These are phyloP conservation scores for Saturnispora sanitii DNA, from an alignment of 805 yeast genomes.

Conservation along the genomic window DNA sequence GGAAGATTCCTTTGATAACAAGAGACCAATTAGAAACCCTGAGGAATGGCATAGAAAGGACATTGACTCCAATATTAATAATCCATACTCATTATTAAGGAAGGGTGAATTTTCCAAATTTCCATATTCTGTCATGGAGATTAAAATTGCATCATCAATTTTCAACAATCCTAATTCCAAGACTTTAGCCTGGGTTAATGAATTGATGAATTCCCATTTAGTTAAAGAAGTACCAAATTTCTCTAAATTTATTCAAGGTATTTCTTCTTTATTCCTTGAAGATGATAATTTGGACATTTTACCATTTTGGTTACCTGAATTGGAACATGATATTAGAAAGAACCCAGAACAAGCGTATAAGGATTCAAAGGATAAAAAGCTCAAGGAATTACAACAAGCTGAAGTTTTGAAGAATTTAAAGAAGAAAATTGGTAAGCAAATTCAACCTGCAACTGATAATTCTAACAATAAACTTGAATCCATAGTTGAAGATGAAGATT, in stretches of 20 bases:
- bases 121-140: slow-evolving; percentile 84
- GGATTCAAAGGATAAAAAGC: slow-evolving; percentile 47
- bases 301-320: slow-evolving; percentile 92
- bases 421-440: slow-evolving; percentile 34
- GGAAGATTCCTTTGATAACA: slow-evolving; percentile 79
- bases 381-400: slow-evolving; percentile 36
- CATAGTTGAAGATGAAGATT: slow-evolving; percentile 28
- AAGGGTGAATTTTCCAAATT: slow-evolving; percentile 78
- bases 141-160: slow-evolving; percentile 41
- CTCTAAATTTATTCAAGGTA: slow-evolving; percentile 88
- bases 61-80: slow-evolving; percentile 64
- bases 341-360: slow-evolving; percentile 74
- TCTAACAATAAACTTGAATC: slow-evolving; percentile 25
- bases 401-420: slow-evolving; percentile 29
- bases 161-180: slow-evolving; percentile 41
- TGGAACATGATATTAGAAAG: slow-evolving; percentile 66
- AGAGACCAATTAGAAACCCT: slow-evolving; percentile 86
- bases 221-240: slow-evolving; percentile 92
- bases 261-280: slow-evolving; percentile 78
- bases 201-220: slow-evolving; percentile 69
- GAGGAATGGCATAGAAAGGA: slow-evolving; percentile 86
- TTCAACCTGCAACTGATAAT: slow-evolving; percentile 23
- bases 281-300: slow-evolving; percentile 82
- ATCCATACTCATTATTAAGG: slow-evolving; percentile 65
- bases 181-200: slow-evolving; percentile 67